Evolutionary conservation across 148 eudicot genomes (phyloP).

Genomic region (Agrostemma githago): DNA sequence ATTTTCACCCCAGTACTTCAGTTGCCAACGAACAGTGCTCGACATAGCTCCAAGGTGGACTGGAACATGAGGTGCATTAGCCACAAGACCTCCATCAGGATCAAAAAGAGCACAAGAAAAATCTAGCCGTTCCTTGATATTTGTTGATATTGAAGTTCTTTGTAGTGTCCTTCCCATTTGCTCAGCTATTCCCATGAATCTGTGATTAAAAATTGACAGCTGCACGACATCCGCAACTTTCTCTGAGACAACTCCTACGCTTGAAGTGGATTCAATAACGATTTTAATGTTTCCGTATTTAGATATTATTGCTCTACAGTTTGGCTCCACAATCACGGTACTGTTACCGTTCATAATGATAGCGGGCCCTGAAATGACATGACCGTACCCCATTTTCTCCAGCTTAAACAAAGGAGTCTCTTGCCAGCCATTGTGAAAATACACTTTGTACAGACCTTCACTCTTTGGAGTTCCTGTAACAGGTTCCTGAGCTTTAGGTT

Average conservation of each 20-base stretch:
- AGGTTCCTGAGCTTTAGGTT: conserved; percentile 52
- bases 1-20: conserved; percentile 76
- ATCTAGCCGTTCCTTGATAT: conserved; percentile 89
- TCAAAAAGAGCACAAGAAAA: conserved; percentile 97
- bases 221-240: conserved; percentile 96
- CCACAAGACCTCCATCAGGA: conserved; percentile 93
- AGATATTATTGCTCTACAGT: conserved; percentile 67
- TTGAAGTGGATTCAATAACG: conserved; percentile 53
- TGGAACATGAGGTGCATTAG: conserved; percentile 99
- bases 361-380: conserved; percentile 74
- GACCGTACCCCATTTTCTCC: conserved; percentile 64
- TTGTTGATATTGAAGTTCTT: conserved; percentile 95
- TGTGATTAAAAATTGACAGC: conserved; percentile 86
- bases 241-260: conserved; percentile 40
- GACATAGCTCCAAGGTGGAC: conserved; percentile 99
- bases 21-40: conserved; percentile 88
- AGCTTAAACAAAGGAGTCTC: conserved; percentile 83
- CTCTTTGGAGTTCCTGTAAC: conserved; percentile 44
- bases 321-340: conserved; percentile 86
- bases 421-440: conserved; percentile 67
- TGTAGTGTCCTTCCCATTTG: conserved; percentile 98
- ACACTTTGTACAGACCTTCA: conserved; percentile 57
- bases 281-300: conserved; percentile 89
- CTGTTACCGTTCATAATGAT: conserved; percentile 98
- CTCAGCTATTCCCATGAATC: conserved; percentile 99